Conservation (phyloP, 352 stramenopile genomes). For the Phytopythium vexans region DNA sequence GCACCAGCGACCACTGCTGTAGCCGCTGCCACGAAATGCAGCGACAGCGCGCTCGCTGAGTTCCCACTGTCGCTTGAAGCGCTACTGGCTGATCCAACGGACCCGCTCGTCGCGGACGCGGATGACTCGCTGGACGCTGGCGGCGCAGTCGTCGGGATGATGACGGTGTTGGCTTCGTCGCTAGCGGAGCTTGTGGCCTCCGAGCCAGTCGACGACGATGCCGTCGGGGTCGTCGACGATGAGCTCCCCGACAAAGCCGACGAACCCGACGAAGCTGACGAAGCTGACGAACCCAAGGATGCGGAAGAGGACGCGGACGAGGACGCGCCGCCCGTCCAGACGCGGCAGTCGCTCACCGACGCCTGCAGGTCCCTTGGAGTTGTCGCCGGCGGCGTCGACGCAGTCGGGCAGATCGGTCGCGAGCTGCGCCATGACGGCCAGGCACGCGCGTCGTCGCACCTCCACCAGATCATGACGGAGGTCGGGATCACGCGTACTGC, state of each 20-base stretch:
- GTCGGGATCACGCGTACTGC: conserved; percentile 10
- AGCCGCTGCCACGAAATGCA: no score
- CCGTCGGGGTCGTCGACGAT: no score
- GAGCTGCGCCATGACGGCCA: conserved; percentile 14
- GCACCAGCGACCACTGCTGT: no score
- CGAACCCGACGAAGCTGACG: no score
- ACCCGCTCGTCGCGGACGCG: neutral
- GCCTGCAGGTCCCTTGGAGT: neutral
- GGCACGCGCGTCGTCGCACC: conserved; percentile 16
- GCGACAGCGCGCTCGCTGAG: no score
- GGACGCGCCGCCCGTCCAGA: neutral
- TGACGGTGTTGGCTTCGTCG: neutral
- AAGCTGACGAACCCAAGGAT: no score
- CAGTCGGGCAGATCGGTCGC: conserved; percentile 18
- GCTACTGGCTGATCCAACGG: no score
- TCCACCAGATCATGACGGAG: conserved; percentile 18
- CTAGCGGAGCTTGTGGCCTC: no score
- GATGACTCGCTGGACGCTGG: neutral
- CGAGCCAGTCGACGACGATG: no score
- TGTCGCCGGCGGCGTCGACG: conserved; percentile 3
- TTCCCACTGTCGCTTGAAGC: no score
- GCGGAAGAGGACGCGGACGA: neutral
- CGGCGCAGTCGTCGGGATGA: neutral
- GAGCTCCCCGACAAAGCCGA: no score
- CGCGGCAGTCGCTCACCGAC: neutral